These are phyloP conservation scores for Mycena maculata DNA, from an alignment of 768 basidiomycete genomes.

Conservation along the genomic window DNA sequence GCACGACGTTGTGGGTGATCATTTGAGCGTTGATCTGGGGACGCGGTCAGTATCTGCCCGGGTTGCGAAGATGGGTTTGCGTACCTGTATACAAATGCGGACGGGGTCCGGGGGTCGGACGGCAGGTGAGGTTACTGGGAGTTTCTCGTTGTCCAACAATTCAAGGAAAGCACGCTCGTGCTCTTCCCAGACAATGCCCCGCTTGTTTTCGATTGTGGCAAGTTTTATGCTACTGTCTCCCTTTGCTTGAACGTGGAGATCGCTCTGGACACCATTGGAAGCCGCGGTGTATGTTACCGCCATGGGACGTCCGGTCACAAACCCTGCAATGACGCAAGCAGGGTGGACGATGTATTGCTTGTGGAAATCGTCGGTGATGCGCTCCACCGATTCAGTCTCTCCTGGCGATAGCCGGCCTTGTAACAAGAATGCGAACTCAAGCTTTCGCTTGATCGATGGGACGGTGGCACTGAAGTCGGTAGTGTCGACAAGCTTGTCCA, in stretches of 20 bases:
- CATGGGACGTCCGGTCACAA: not conserved
- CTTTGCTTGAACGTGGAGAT: not conserved
- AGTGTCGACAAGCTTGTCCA: not conserved
- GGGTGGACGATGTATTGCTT: not conserved
- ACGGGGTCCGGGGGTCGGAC: not conserved
- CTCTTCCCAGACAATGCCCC: not conserved
- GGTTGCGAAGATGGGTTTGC: not conserved
- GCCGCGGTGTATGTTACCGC: not conserved
- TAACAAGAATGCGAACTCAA: not conserved
- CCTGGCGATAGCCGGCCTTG: not conserved
- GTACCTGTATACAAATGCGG: conserved; percentile 5
- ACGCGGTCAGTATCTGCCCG: not conserved
- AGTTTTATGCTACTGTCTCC: not conserved
- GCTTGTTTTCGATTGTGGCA: conserved; percentile 3
- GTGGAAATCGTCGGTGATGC: conserved; percentile 3
- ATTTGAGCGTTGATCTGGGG: not conserved
- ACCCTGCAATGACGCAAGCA: not conserved
- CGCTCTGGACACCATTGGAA: not conserved
- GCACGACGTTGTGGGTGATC: not conserved
- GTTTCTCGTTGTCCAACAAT: not conserved
- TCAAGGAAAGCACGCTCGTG: not conserved
- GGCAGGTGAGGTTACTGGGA: not conserved
- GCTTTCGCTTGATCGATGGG: not conserved
- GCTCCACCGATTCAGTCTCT: not conserved
- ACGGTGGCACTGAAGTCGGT: conserved; percentile 1